Conservation (phyloP, 345 rosid species). For the Lepidium didymum region DNA sequence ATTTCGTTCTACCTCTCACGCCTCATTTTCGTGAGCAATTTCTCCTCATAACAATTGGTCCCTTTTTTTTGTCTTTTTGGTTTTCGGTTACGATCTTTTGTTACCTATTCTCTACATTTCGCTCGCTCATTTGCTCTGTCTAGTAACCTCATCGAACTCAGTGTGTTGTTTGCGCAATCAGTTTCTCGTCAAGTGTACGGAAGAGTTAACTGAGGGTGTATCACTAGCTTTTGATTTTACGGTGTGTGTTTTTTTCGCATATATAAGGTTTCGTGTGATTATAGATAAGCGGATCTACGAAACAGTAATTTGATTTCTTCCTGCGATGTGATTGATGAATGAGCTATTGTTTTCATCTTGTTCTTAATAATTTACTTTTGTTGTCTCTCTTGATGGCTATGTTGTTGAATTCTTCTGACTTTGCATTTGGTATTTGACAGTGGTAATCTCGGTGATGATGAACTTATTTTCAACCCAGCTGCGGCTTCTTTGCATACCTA, state of each 20-base stretch:
- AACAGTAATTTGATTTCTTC: background rate
- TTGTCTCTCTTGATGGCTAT: background rate
- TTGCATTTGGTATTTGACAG: background rate
- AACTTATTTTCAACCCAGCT: slow-evolving; percentile 52
- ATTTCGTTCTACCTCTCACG: slow-evolving; percentile 35
- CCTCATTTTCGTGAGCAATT: background rate
- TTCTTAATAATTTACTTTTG: background rate
- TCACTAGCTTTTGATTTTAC: background rate
- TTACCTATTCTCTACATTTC: background rate
- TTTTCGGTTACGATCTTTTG: background rate
- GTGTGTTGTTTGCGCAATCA: background rate
- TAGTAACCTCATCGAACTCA: background rate
- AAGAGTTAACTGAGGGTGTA: background rate
- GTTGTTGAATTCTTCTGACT: background rate
- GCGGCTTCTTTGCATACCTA: slow-evolving; percentile 86
- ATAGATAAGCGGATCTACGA: background rate
- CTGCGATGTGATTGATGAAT: background rate
- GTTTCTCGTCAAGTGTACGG: background rate
- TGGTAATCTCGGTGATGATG: slow-evolving; percentile 27
- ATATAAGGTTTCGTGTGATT: background rate
- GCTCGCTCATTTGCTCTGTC: background rate
- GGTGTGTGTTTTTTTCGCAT: background rate
- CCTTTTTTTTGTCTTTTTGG: background rate
- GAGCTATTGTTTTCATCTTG: background rate
- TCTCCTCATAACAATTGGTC: background rate